Evolutionary conservation across 2,329 filamentous ascomycete genomes (phyloP).

Genomic region (Colletotrichum graminicola): DNA sequence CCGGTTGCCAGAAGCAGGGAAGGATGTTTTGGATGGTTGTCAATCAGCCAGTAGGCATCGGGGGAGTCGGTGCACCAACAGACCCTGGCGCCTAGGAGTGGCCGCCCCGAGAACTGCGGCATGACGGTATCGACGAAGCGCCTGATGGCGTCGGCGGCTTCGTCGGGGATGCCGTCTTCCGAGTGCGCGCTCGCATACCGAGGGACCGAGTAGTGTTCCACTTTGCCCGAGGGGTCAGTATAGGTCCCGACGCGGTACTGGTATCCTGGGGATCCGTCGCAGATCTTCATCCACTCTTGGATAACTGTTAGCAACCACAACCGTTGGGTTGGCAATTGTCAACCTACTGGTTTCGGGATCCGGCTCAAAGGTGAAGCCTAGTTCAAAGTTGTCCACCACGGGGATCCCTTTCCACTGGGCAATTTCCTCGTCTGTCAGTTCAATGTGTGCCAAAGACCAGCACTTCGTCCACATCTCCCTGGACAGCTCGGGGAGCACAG

Average conservation of each 20-base stretch:
- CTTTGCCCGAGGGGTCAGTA: slow-evolving; percentile 30
- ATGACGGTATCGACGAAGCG: slow-evolving; percentile 43
- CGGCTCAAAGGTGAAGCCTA: slow-evolving; percentile 43
- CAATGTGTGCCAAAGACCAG: slow-evolving; percentile 32
- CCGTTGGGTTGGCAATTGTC: fast-evolving
- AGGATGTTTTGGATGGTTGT: slow-evolving; percentile 43
- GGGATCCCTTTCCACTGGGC: slow-evolving; percentile 31
- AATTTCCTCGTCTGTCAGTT: slow-evolving; percentile 25
- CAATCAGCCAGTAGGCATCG: slow-evolving; percentile 51
- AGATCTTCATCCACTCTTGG: slow-evolving; percentile 41
- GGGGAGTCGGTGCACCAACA: slow-evolving; percentile 53
- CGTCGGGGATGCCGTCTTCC: slow-evolving; percentile 39
- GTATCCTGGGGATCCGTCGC: slow-evolving; percentile 42
- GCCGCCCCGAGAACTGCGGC: slow-evolving; percentile 45
- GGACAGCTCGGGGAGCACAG: slow-evolving; percentile 26
- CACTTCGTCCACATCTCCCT: slow-evolving; percentile 35
- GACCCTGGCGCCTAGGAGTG: slow-evolving; percentile 44
- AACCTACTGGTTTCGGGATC: slow-evolving; percentile 37
- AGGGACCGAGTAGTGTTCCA: slow-evolving; percentile 36
- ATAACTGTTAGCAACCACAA: background rate
- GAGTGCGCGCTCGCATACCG: slow-evolving; percentile 40
- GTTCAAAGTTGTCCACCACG: slow-evolving; percentile 40
- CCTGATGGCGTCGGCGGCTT: slow-evolving; percentile 33
- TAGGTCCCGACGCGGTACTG: slow-evolving; percentile 35
- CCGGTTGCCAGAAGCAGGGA: slow-evolving; percentile 44